A percentile compares a stretch with the other conserved stretches of the same genome.
phyloP scores from a whole-genome alignment of 148 eudicot genomes.

The Euryodendron excelsum region DNA sequence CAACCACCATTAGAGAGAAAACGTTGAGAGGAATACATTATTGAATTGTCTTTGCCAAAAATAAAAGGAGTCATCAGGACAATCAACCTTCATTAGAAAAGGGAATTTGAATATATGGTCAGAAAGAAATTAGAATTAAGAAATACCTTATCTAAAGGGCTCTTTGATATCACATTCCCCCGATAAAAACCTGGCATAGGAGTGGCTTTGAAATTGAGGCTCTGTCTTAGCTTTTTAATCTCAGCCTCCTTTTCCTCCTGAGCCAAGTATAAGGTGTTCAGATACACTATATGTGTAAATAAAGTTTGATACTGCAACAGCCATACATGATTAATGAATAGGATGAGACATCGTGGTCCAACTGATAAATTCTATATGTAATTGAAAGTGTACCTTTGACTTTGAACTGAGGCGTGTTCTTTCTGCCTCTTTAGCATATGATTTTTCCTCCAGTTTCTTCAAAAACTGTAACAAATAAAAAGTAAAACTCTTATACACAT shows the following conservation, averaged over 20 bases:
- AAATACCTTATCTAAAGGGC: constrained; percentile 39
- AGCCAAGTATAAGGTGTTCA: constrained; percentile 19
- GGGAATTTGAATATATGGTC: not conserved
- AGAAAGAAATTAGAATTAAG: not conserved
- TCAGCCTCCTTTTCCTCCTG: constrained; percentile 47
- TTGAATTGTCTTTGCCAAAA: not conserved
- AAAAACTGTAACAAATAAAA: constrained; percentile 32
- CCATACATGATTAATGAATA: not conserved
- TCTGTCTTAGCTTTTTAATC: constrained; percentile 33
- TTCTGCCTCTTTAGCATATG: constrained; percentile 39
- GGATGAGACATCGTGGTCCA: not conserved
- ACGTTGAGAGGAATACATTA: not conserved
- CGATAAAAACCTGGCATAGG: constrained; percentile 42
- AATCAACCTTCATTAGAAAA: not conserved
- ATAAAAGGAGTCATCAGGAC: not conserved
- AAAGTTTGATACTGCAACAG: not conserved
- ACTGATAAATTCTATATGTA: not conserved
- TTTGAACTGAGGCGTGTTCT: constrained; percentile 35
- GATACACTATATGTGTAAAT: not conserved
- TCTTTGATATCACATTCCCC: constrained; percentile 31
- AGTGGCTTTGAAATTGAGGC: constrained; percentile 40
- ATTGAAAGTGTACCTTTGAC: constrained; percentile 38
- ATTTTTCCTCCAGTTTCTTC: constrained; percentile 47
- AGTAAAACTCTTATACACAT: not conserved
- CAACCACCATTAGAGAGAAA: not conserved